A percentile compares a stretch with the other conserved stretches of the same genome.
Conservation (phyloP, 1,284 basidiomycete species). For the Ceratobasidium sp. region DNA sequence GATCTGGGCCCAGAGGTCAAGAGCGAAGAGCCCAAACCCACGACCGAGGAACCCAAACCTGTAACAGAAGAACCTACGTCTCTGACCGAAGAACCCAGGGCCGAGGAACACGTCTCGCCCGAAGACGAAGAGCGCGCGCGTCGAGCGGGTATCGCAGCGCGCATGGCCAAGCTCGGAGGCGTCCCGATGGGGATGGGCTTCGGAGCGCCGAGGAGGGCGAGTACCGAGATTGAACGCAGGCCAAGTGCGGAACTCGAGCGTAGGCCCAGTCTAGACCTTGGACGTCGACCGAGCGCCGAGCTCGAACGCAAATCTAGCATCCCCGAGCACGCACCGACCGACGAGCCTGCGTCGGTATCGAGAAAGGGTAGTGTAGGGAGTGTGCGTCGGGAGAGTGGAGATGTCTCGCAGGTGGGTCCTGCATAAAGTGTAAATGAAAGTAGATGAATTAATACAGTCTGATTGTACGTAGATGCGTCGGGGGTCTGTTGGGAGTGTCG, state of each 20-base stretch:
- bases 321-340: conserved; percentile 1
- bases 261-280: not conserved
- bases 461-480: not conserved
- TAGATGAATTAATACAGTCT: not conserved
- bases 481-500: conserved; percentile 8
- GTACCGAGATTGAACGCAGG: conserved; percentile 11
- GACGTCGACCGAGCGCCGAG: not conserved
- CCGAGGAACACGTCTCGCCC: conserved; percentile 59
- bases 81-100: conserved; percentile 58
- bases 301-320: conserved; percentile 10
- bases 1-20: not conserved
- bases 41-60: not conserved
- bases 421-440: not conserved
- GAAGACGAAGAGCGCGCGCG: conserved; percentile 84
- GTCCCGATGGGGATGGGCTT: conserved; percentile 74
- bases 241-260: conserved; percentile 13
- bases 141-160: conserved; percentile 83
- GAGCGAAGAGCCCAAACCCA: not conserved
- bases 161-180: conserved; percentile 91
- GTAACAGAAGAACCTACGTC: not conserved
- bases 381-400: conserved; percentile 25
- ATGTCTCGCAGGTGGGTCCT: conserved; percentile 23
- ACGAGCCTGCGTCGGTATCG: conserved; percentile 17
- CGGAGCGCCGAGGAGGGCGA: conserved; percentile 1
- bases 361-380: conserved; percentile 29